Evolutionary conservation across 2,329 filamentous ascomycete genomes (phyloP).

Genomic region (Teratosphaeria viscida): DNA sequence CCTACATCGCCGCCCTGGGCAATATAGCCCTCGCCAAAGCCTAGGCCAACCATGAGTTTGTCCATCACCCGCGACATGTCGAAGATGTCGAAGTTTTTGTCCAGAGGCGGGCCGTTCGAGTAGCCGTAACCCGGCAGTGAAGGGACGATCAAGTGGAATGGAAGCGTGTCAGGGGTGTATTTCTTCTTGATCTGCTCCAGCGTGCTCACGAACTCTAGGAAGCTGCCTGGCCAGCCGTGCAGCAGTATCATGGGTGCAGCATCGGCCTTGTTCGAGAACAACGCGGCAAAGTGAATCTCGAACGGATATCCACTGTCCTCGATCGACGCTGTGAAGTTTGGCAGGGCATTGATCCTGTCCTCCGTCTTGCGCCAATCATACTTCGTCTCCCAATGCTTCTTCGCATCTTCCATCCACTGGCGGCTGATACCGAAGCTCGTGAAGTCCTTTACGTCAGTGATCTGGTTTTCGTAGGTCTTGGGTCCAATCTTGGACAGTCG

Average conservation of each 20-base stretch:
- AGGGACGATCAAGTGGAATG: conserved; percentile 48
- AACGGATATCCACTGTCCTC: conserved; percentile 29
- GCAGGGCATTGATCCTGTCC: conserved; percentile 38
- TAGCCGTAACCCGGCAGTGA: conserved; percentile 46
- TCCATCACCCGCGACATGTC: conserved; percentile 39
- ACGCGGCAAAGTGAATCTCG: conserved; percentile 43
- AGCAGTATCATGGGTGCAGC: conserved; percentile 43
- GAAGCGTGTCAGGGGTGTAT: conserved; percentile 41
- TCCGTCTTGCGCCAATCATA: conserved; percentile 41
- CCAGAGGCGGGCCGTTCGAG: conserved; percentile 38
- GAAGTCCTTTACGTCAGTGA: conserved; percentile 26
- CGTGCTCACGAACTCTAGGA: conserved; percentile 47
- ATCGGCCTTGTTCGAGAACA: conserved; percentile 41
- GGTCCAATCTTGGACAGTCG: conserved; percentile 39
- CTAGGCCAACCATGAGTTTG: conserved; percentile 43
- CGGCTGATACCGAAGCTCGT: conserved; percentile 33
- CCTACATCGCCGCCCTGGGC: conserved; percentile 50
- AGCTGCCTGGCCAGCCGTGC: conserved; percentile 47
- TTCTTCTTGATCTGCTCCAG: conserved; percentile 36
- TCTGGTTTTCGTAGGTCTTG: conserved; percentile 38
- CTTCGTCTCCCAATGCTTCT: conserved; percentile 31
- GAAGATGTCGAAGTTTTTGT: conserved; percentile 32
- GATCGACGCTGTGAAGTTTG: conserved; percentile 39
- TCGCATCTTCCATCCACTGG: conserved; percentile 35
- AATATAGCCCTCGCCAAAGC: conserved; percentile 43